phyloP scores from a whole-genome alignment of 768 basidiomycete species.

The Mycena alexandri region DNA sequence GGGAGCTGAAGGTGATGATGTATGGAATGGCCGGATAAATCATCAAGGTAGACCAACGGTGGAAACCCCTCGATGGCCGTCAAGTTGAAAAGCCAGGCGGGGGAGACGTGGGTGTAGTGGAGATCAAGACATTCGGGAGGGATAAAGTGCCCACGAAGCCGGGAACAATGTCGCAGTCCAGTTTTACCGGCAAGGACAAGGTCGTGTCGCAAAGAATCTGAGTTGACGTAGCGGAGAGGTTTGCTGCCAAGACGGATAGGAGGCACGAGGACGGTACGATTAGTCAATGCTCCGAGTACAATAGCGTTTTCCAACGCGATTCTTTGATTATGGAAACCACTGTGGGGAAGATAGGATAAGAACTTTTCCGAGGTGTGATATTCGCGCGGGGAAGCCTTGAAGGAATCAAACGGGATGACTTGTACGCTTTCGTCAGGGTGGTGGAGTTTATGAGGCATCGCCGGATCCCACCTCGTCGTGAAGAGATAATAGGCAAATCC shows the following conservation, averaged over 20 bases:
- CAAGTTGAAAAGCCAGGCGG: constrained; percentile 79
- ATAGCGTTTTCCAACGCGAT: constrained; percentile 90
- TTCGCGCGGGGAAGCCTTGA: constrained; percentile 12
- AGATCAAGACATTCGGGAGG: constrained; percentile 71
- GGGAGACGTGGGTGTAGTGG: constrained; percentile 73
- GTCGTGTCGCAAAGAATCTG: constrained; percentile 60
- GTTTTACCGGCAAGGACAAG: constrained; percentile 64
- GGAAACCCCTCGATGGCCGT: constrained; percentile 52
- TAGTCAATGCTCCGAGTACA: constrained; percentile 74
- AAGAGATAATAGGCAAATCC: constrained; percentile 74
- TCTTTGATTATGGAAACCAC: constrained; percentile 88
- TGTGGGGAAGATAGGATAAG: constrained; percentile 85
- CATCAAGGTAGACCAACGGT: constrained; percentile 61
- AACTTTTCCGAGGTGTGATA: constrained; percentile 50
- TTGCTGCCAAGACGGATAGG: constrained; percentile 74
- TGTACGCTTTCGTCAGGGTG: constrained; percentile 48
- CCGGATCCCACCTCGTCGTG: constrained; percentile 67
- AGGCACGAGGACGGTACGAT: constrained; percentile 86
- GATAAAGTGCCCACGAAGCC: constrained; percentile 47
- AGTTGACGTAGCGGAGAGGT: constrained; percentile 71
- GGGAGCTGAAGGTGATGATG: constrained; percentile 53
- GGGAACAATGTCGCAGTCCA: constrained; percentile 65
- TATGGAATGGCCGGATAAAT: constrained; percentile 65
- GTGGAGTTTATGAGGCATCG: constrained; percentile 34
- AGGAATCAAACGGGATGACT: constrained; percentile 48